Percentiles rank a stretch among this genome's conserved stretches.
Conservation (phyloP, 768 basidiomycete genomes). For the Leccinum boreale region DNA sequence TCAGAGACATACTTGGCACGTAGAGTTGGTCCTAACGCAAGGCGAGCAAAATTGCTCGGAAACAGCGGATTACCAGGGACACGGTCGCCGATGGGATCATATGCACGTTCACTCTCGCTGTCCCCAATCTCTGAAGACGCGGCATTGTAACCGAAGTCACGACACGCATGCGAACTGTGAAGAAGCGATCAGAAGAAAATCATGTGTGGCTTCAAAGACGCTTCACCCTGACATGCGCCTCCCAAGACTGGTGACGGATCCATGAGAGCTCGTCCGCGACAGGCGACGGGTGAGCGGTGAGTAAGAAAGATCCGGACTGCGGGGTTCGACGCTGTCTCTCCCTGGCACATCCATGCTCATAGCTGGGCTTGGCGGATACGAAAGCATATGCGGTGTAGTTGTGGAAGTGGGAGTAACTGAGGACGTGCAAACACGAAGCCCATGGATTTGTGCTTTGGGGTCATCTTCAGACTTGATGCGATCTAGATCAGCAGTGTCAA, state of each 20-base stretch:
- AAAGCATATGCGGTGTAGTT: conserved; percentile 25
- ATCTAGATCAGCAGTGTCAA: conserved; percentile 12
- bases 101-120: conserved; percentile 30
- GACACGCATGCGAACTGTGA: conserved; percentile 15
- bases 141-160: conserved; percentile 9
- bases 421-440: conserved; percentile 52
- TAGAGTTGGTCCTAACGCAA: conserved; percentile 65
- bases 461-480: conserved; percentile 17
- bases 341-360: conserved; percentile 13
- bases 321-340: conserved; percentile 24
- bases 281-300: conserved; percentile 21
- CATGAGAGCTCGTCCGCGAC: conserved; percentile 25
- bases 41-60: conserved; percentile 72
- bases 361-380: conserved; percentile 21
- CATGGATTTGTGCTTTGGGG: conserved; percentile 45
- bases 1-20: conserved; percentile 43
- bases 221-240: conserved; percentile 24
- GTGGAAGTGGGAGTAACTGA: conserved; percentile 31
- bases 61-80: conserved; percentile 76
- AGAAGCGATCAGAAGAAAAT: not conserved
- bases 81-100: conserved; percentile 59
- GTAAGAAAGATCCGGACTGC: conserved; percentile 22
- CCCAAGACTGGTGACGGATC: conserved; percentile 26
- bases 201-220: not conserved
- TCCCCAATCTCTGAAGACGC: conserved; percentile 25